phyloP scores from a whole-genome alignment of 345 rosid genomes.

The Lagerstroemia speciosa region DNA sequence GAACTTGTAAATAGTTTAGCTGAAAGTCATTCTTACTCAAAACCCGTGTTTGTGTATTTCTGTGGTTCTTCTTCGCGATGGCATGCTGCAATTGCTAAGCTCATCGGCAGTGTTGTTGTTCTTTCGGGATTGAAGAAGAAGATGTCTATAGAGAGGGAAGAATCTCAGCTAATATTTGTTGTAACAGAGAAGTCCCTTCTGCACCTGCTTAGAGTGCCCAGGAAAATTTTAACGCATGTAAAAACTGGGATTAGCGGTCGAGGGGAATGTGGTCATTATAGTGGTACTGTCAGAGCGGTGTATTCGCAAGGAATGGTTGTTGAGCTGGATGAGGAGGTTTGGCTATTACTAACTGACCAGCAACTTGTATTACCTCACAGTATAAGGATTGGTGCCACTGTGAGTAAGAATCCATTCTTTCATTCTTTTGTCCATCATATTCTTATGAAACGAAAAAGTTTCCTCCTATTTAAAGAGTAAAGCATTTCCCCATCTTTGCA shows the following conservation, averaged over 20 bases:
- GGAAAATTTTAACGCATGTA: conserved; percentile 17
- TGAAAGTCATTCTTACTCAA: conserved; percentile 31
- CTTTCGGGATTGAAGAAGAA: conserved; percentile 59
- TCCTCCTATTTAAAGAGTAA: background rate
- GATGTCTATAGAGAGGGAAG: conserved; percentile 39
- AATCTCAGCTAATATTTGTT: conserved; percentile 50
- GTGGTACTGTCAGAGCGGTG: conserved; percentile 59
- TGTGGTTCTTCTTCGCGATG: conserved; percentile 50
- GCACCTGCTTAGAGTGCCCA: conserved; percentile 27
- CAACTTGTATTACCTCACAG: conserved; percentile 45
- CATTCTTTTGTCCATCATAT: background rate
- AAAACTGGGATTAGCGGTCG: conserved; percentile 25
- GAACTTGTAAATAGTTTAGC: background rate
- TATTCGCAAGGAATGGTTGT: conserved; percentile 70
- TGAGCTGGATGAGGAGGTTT: conserved; percentile 75
- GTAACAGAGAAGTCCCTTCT: conserved; percentile 41
- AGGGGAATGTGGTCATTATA: conserved; percentile 48
- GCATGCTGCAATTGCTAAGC: conserved; percentile 67
- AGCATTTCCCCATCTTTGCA: conserved; percentile 17
- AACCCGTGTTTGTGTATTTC: conserved; percentile 47
- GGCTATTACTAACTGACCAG: conserved; percentile 72
- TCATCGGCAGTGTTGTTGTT: conserved; percentile 38
- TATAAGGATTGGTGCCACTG: conserved; percentile 65
- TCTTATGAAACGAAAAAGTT: no score
- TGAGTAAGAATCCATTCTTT: conserved; percentile 24